Evolutionary conservation across 768 basidiomycete genomes (phyloP).

Genomic region (Tylopilus sp.): DNA sequence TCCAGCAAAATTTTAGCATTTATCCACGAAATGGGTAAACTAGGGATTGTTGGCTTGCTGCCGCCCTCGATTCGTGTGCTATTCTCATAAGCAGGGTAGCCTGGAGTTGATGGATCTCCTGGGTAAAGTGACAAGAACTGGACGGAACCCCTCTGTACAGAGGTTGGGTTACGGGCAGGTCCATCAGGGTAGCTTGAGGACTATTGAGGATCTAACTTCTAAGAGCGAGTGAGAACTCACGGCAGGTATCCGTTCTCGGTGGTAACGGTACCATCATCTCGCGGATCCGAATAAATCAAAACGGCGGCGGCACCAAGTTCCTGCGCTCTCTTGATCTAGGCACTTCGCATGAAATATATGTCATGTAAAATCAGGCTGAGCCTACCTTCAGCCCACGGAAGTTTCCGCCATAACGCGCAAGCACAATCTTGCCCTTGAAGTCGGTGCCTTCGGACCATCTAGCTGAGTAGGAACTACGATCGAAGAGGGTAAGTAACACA

Average conservation of each 20-base stretch:
- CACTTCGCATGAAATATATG: conserved; percentile 22
- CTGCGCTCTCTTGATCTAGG: conserved; percentile 77
- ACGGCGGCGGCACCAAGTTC: conserved; percentile 82
- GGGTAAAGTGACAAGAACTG: conserved; percentile 66
- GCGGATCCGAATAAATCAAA: conserved; percentile 83
- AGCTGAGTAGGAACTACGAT: not conserved
- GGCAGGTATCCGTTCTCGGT: conserved; percentile 71
- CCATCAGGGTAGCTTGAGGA: conserved; percentile 54
- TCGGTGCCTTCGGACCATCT: conserved; percentile 46
- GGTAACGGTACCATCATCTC: conserved; percentile 83
- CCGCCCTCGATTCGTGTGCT: conserved; percentile 57
- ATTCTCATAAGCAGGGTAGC: conserved; percentile 81
- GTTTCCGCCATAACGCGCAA: conserved; percentile 70
- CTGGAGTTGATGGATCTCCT: conserved; percentile 85
- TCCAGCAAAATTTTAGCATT: conserved; percentile 71
- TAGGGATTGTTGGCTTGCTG: conserved; percentile 75
- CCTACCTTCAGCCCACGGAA: conserved; percentile 89
- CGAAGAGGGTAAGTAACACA: conserved; percentile 12
- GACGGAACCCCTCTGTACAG: conserved; percentile 85
- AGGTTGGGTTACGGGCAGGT: conserved; percentile 81
- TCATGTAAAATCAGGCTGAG: conserved; percentile 5
- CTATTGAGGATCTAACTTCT: not conserved
- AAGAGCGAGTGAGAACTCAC: conserved; percentile 28
- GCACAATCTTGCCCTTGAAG: conserved; percentile 73
- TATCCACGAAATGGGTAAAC: conserved; percentile 86